These are phyloP conservation scores for Solanum verrucosum DNA, from an alignment of 257 asterid species.

Conservation along the genomic window DNA sequence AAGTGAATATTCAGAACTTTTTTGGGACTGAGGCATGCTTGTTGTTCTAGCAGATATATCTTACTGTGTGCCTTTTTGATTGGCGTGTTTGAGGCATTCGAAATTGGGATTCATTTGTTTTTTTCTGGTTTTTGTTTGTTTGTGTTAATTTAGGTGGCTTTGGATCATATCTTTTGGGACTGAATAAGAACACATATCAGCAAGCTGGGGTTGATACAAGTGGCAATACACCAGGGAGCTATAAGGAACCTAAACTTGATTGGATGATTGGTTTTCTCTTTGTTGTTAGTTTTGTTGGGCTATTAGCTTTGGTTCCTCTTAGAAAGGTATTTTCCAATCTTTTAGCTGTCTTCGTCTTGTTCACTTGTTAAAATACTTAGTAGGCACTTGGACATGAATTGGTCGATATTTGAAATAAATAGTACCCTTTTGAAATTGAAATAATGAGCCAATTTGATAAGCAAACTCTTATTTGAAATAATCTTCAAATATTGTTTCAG, in stretches of 20 bases:
- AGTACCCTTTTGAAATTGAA: not conserved
- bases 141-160: conserved; percentile 44
- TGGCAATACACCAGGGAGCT: conserved; percentile 46
- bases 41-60: not conserved
- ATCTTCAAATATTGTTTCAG: not conserved
- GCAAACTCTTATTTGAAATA: not conserved
- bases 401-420: not conserved
- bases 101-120: not conserved
- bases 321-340: conserved; percentile 33
- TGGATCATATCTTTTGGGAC: conserved; percentile 54
- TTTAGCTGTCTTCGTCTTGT: not conserved
- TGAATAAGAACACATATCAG: conserved; percentile 46
- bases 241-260: conserved; percentile 45
- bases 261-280: conserved; percentile 77
- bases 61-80: not conserved
- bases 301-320: conserved; percentile 62
- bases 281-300: conserved; percentile 52
- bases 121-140: not conserved
- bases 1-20: not conserved
- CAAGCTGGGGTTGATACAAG: conserved; percentile 49
- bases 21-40: not conserved
- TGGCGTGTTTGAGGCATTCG: not conserved
- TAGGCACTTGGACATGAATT: not conserved
- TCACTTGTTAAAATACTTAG: not conserved
- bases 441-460: not conserved